A percentile compares a stretch with the other conserved stretches of the same genome.
Conservation (phyloP, 345 rosid species). For the Aquilaria yunnanensis region DNA sequence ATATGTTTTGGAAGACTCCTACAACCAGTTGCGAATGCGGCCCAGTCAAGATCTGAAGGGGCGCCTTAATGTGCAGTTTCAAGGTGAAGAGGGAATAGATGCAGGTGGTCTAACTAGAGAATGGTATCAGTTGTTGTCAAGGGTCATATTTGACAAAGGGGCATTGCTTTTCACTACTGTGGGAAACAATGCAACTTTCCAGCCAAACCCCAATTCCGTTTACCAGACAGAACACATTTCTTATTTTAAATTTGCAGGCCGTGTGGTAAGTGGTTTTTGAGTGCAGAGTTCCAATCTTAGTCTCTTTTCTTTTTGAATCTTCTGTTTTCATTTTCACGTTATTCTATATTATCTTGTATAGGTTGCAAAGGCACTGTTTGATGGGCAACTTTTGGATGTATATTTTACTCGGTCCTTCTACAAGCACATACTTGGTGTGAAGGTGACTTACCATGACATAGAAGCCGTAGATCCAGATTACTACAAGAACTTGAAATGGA, state of each 20-base stretch:
- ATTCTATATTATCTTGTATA: conserved; percentile 22
- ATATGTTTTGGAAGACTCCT: conserved; percentile 94
- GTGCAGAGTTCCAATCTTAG: conserved; percentile 7
- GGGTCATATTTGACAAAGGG: conserved; percentile 93
- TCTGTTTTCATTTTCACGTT: not conserved
- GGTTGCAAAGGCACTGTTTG: conserved; percentile 96
- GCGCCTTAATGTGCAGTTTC: conserved; percentile 89
- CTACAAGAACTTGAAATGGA: conserved; percentile 95
- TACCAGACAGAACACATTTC: conserved; percentile 96
- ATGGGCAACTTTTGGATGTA: conserved; percentile 97
- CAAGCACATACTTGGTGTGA: conserved; percentile 89
- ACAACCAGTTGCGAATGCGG: conserved; percentile 94
- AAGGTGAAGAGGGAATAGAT: conserved; percentile 99
- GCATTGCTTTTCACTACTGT: conserved; percentile 94
- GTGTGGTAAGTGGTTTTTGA: conserved; percentile 59
- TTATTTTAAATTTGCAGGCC: conserved; percentile 92
- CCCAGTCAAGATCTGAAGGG: conserved; percentile 87
- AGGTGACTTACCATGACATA: conserved; percentile 97
- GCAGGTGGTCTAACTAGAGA: conserved; percentile 98
- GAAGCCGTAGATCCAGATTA: conserved; percentile 99
- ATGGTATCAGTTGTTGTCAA: conserved; percentile 95
- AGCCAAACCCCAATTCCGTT: conserved; percentile 96
- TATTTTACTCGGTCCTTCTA: conserved; percentile 94
- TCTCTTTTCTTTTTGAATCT: not conserved
- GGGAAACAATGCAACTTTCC: conserved; percentile 90